Evolutionary conservation across 1,284 basidiomycete genomes (phyloP), one percentile per base, ranked within the genome.

Genomic region (Trametes pubescens): DNA sequence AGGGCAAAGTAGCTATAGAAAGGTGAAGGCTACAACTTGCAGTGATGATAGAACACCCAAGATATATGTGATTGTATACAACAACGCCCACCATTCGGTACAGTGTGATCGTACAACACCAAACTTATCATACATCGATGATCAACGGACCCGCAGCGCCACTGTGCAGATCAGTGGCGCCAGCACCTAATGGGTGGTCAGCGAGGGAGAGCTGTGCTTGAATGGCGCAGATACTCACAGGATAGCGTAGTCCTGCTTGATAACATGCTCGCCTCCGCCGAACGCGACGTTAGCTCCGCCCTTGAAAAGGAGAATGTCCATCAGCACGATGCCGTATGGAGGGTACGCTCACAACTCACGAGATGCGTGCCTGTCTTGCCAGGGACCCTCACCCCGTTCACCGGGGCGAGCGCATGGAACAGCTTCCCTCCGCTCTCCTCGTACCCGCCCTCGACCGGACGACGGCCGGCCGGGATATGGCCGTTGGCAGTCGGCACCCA

Each of bases 331-430:
- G 61, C 51, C 72, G 73, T 38, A 1, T 57, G 51, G 9, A 32
- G 4, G 13, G 44, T 2, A n/a, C 18, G 10, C 2, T n/a, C 18
- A 29, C 8, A 11, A 65, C 75, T 46, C 67, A 91, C 90, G 44
- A 93, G 77, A 76, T 93, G 91, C 62, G 83, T 78, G 1, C 86
- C 88, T 0, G 86, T 84, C 78, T 93, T 93, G 9, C 91, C 91
- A 4, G 91, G 91, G 35, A 93, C 85, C 44, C 72, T 78, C 8
- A 87, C 71, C 0, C 82, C 84, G 51, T 82, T 74, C 32, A 91
- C 75, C 6, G 29, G 51, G 9, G 73, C 78, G n/a, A 77, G 65
- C 1, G 77, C 79, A 59, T 80, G 79, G 58, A 77, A 80, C 53
- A 80, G 69, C 72, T 76, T 78, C 49, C 62, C 68, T 3, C 79